phyloP scores from a whole-genome alignment of 2,329 filamentous ascomycete genomes.

The Penicillium sp. region DNA sequence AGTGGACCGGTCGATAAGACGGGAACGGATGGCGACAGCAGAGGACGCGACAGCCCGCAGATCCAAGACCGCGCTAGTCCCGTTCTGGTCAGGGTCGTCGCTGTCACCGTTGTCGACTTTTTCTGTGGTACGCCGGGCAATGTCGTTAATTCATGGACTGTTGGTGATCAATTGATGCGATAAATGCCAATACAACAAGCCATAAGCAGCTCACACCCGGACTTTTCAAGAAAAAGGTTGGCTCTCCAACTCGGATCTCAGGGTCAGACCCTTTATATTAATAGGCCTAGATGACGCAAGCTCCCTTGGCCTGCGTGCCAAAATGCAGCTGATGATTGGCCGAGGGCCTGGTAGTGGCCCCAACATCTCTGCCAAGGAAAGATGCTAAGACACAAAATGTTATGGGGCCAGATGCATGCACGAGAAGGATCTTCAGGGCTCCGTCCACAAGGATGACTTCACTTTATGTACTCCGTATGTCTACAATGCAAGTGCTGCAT shows the following conservation, averaged over 20 bases:
- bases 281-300: constrained; percentile 28
- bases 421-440: constrained; percentile 8
- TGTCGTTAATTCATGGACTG: background rate
- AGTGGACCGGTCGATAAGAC: constrained; percentile 25
- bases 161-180: background rate
- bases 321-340: constrained; percentile 19
- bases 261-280: constrained; percentile 8
- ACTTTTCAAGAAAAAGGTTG: background rate
- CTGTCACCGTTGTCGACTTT: background rate
- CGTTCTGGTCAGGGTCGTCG: constrained; percentile 7
- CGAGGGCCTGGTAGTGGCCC: background rate
- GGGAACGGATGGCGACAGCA: constrained; percentile 26
- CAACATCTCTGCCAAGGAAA: constrained; percentile 3
- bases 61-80: constrained; percentile 17
- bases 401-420: constrained; percentile 7
- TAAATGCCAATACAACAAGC: background rate
- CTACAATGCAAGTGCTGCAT: background rate
- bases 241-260: background rate
- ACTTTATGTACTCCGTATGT: background rate
- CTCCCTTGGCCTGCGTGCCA: constrained; percentile 19
- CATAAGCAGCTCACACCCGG: background rate
- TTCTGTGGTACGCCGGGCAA: background rate
- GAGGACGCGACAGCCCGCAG: constrained; percentile 26
- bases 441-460: background rate
- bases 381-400: background rate